Percentiles rank a stretch among this genome's conserved stretches.
These are phyloP conservation scores for Xylona heveae DNA, from an alignment of 495 filamentous ascomycete species.

Conservation along the genomic window DNA sequence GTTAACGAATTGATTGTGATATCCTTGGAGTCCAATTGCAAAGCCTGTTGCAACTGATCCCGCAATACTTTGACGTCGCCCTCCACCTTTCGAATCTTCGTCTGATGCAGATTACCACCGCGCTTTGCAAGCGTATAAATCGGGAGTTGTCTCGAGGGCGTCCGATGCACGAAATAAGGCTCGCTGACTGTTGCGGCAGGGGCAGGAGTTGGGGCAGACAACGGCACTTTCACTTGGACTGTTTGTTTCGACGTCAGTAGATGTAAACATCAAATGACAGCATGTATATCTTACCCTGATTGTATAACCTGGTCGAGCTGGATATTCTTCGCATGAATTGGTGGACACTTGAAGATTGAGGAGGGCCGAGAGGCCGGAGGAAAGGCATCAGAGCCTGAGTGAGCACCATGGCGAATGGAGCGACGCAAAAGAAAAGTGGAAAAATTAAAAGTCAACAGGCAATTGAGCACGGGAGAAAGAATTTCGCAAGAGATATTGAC, in stretches of 20 bases:
- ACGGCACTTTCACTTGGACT: neutral
- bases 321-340: constrained; percentile 2
- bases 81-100: constrained; percentile 54
- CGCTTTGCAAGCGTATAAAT: constrained; percentile 60
- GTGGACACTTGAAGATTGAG: neutral
- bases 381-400: neutral
- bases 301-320: neutral
- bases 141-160: constrained; percentile 45
- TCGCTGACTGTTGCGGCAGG: constrained; percentile 7
- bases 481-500: no score
- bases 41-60: constrained; percentile 14
- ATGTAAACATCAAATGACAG: no score
- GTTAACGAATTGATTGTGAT: constrained; percentile 17
- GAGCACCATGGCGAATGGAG: neutral
- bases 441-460: no score
- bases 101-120: constrained; percentile 58
- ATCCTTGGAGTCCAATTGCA: constrained; percentile 13
- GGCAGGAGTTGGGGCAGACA: constrained; percentile 16
- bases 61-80: constrained; percentile 26
- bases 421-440: no score
- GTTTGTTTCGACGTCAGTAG: no score
- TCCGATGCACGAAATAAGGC: constrained; percentile 57
- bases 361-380: neutral
- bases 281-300: neutral
- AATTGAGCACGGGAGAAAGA: no score